Conservation (phyloP, 1,284 basidiomycete genomes). For the Boletellus sp. region DNA sequence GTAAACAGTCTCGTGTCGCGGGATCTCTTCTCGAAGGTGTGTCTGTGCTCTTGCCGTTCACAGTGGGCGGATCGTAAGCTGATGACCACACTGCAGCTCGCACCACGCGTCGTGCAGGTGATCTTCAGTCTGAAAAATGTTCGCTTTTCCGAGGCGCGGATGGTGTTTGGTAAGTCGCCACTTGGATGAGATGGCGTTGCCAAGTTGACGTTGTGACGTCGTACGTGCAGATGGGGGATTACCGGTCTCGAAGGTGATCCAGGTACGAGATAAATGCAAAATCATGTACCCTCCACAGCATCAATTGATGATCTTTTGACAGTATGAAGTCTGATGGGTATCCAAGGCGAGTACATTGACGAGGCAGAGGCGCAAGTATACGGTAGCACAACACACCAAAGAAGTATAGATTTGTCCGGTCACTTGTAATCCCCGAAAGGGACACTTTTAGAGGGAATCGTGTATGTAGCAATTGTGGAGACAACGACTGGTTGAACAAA, state of each 20-base stretch:
- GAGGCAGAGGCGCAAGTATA: too few relatives aligned
- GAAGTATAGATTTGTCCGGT: background rate
- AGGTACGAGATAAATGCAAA: slow-evolving; percentile 10
- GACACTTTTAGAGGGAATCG: background rate
- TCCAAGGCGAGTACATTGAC: background rate
- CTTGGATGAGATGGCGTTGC: background rate
- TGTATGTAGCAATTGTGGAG: background rate
- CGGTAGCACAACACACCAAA: background rate
- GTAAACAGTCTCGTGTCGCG: slow-evolving; percentile 25
- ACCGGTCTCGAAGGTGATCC: slow-evolving; percentile 19
- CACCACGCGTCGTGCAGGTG: slow-evolving; percentile 18
- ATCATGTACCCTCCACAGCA: background rate
- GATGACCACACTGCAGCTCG: slow-evolving; percentile 16
- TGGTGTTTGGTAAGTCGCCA: slow-evolving; percentile 16
- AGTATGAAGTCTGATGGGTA: slow-evolving; percentile 23
- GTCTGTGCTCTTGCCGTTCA: background rate
- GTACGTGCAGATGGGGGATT: slow-evolving; percentile 12
- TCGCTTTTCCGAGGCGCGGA: slow-evolving; percentile 6
- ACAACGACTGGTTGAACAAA: background rate
- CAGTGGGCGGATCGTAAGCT: background rate
- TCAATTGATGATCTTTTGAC: background rate
- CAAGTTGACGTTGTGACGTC: background rate
- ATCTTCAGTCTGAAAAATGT: slow-evolving; percentile 22
- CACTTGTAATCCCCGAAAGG: too few relatives aligned
- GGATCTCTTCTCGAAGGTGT: slow-evolving; percentile 27